Evolutionary conservation across 345 rosid genomes (phyloP), one percentile per base, ranked within the genome.

Genomic region (Salix koriyanagi): DNA sequence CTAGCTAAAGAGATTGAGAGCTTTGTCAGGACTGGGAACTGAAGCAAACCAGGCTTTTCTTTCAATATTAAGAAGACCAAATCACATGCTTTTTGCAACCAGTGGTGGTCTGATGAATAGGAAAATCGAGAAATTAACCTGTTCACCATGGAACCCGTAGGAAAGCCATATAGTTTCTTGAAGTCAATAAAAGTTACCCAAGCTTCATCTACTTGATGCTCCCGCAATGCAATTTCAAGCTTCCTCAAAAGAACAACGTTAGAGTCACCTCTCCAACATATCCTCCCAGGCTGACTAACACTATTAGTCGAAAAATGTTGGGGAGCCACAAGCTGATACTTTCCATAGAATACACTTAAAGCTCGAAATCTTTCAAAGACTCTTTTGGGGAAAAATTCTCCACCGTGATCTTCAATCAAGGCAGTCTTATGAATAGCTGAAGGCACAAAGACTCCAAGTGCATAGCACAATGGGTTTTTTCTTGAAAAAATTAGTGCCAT

Each of bases 121-220:
- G 90, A 86, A 46, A 93, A 78, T 36, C 79, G 85, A 13, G 93
- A 79, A 71, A 93, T 78, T 68, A 95, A 81, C 81, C 81, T 85
- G 65, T 78, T 77, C 79, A 89, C 82, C 52, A 77, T 18, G 6
- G 70, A 79, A 68, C 18, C 73, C 7, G 80, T 79, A 0, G 96
- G 94, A 66, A 86, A 85, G 62, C 96, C 97, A 75, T 87, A 87
- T 68, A 87, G 84, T 12, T 84, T 86, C 83, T 82, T 86, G 65
- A 85, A 90, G 83, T 88, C 91, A 74, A 84, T 86, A 68, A 87
- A 93, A 72, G 85, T 80, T 41, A 81, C 82, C 93, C 94, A 95
- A 1, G 99, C 94, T 76, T 90, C 92, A 65, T 83, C 79, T 19
- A 83, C 46, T 34, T 72, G 65, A 76, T 82, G 93, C 80, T 74